These are phyloP conservation scores for Venturia carpophila DNA, from an alignment of 2,329 filamentous ascomycete genomes.

Conservation along the genomic window DNA sequence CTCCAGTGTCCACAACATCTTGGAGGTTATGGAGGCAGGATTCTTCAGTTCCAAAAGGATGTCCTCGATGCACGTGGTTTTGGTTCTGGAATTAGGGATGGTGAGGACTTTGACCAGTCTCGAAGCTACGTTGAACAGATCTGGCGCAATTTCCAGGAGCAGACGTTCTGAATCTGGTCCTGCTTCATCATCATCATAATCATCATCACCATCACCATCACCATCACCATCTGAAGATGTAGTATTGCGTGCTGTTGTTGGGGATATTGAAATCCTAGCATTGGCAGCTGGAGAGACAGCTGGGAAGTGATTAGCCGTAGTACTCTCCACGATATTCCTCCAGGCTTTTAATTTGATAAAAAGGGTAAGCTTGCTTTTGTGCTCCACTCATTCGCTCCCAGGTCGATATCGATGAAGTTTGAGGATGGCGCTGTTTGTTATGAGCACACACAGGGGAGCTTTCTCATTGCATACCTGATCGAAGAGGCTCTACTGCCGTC, in stretches of 20 bases:
- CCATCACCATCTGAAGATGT: constrained; percentile 9
- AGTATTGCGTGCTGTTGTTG: neutral
- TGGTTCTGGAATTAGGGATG: constrained; percentile 23
- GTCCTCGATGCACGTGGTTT: constrained; percentile 15
- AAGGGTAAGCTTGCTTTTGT: neutral
- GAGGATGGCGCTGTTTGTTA: too few relatives aligned
- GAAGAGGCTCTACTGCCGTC: neutral
- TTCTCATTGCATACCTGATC: neutral
- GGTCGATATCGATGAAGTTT: neutral
- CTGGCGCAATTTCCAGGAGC: neutral
- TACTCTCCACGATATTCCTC: neutral
- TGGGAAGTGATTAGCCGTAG: neutral
- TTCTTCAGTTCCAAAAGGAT: constrained; percentile 26
- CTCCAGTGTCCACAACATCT: constrained; percentile 29
- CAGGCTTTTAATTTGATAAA: neutral
- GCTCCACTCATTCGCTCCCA: neutral
- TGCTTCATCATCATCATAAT: constrained; percentile 7
- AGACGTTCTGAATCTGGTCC: neutral
- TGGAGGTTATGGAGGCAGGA: constrained; percentile 32
- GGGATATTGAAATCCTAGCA: constrained; percentile 7
- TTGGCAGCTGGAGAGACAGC: neutral
- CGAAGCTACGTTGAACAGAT: constrained; percentile 22
- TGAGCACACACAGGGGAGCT: neutral
- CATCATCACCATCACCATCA: too few relatives aligned
- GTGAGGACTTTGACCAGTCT: constrained; percentile 25